A percentile compares a stretch with the other conserved stretches of the same genome.
Conservation (phyloP, 2,329 filamentous ascomycete genomes). For the Xylariaceae sp. region DNA sequence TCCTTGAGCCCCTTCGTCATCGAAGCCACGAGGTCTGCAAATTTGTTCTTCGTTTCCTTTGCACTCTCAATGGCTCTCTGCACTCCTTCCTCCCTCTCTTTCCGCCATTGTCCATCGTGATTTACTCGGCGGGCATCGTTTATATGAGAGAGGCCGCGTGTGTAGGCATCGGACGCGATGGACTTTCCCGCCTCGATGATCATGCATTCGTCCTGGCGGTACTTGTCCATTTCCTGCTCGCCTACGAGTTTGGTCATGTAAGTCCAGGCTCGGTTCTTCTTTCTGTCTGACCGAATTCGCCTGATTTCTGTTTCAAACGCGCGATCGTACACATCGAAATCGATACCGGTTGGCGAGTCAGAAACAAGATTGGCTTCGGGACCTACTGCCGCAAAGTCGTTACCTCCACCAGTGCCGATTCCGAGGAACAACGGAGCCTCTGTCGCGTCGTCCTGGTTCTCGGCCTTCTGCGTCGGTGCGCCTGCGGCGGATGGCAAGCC, state of each 20-base stretch:
- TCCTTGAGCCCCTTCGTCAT: conserved; percentile 25
- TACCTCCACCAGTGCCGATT: conserved; percentile 64
- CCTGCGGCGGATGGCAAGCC: conserved; percentile 20
- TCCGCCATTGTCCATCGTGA: conserved; percentile 2
- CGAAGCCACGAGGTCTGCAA: conserved; percentile 30
- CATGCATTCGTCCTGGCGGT: conserved; percentile 35
- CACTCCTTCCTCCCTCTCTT: conserved; percentile 13
- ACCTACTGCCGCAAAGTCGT: conserved; percentile 35
- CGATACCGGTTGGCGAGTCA: conserved; percentile 79
- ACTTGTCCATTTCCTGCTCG: conserved; percentile 39
- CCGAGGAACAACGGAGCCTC: conserved; percentile 65
- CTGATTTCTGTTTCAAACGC: conserved; percentile 82
- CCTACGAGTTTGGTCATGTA: conserved; percentile 49
- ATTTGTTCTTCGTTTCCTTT: conserved; percentile 23
- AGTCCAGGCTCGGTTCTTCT: conserved; percentile 36
- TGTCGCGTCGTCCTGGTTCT: conserved; percentile 30
- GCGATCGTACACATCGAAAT: conserved; percentile 83
- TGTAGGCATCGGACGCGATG: conserved; percentile 13
- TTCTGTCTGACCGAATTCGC: conserved; percentile 36
- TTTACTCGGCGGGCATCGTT: conserved; percentile 8
- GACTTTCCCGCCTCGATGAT: conserved; percentile 32
- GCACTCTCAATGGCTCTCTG: conserved; percentile 17
- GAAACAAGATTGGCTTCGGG: conserved; percentile 54
- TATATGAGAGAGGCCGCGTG: conserved; percentile 12
- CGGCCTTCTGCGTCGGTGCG: conserved; percentile 45